Conservation (phyloP, 2,329 filamentous ascomycete genomes). For the Monilinia fructicola region DNA sequence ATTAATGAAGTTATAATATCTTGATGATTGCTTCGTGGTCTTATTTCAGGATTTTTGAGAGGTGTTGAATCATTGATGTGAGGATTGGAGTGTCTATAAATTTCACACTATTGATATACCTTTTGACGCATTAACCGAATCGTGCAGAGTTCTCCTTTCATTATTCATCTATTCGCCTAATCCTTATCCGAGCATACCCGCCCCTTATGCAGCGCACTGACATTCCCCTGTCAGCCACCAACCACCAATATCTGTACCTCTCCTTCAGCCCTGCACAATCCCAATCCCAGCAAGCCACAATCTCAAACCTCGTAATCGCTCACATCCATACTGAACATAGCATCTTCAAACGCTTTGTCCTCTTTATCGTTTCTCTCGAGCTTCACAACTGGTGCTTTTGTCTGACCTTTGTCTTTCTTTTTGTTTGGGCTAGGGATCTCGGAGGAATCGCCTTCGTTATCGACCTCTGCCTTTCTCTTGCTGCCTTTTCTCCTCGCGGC, state of each 20-base stretch:
- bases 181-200: slow-evolving; percentile 5
- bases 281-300: slow-evolving; percentile 3
- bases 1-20: neutral
- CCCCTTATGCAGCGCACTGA: slow-evolving; percentile 12
- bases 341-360: slow-evolving; percentile 15
- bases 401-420: slow-evolving; percentile 6
- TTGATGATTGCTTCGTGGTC: neutral
- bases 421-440: neutral
- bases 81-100: neutral
- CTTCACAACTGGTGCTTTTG: neutral
- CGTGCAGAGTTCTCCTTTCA: neutral
- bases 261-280: slow-evolving; percentile 12
- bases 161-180: neutral
- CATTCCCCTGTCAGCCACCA: neutral
- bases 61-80: neutral
- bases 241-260: slow-evolving; percentile 9
- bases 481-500: neutral
- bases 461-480: slow-evolving; percentile 7
- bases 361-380: neutral
- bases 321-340: neutral
- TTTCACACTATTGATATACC: neutral
- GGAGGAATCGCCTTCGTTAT: neutral
- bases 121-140: neutral
- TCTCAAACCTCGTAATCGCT: neutral
- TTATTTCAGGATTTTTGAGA: neutral